Percentiles rank a stretch among this genome's conserved stretches.
These are phyloP conservation scores for Euphorbia lathyris DNA, from an alignment of 345 rosid genomes.

Conservation along the genomic window DNA sequence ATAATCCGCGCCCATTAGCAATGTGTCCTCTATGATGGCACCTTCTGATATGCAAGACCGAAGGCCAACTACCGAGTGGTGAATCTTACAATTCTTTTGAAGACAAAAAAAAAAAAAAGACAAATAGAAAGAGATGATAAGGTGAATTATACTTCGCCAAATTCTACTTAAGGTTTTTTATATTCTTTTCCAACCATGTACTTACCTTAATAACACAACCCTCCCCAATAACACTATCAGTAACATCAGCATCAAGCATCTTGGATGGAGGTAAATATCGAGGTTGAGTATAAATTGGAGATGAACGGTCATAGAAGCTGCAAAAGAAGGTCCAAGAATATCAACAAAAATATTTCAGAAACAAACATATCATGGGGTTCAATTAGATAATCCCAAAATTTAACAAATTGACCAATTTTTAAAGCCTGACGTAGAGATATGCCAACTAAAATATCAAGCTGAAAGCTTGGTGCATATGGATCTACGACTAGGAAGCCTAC, in stretches of 20 bases:
- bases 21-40: conserved; percentile 84
- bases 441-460: background rate
- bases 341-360: background rate
- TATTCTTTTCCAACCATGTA: background rate
- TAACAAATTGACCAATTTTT: background rate
- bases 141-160: too few species aligned
- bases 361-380: background rate
- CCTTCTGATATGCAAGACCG: conserved; percentile 96
- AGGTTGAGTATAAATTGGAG: conserved; percentile 97
- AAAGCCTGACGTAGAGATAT: background rate
- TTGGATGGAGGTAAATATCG: conserved; percentile 93
- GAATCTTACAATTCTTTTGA: conserved; percentile 83
- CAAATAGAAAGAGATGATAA: background rate
- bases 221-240: conserved; percentile 95
- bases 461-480: conserved; percentile 1
- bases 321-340: conserved; percentile 11
- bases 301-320: conserved; percentile 94
- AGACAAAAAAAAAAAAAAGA: conserved; percentile 8
- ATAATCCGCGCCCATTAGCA: conserved; percentile 96
- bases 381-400: background rate
- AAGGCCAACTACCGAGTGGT: conserved; percentile 92
- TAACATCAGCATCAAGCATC: conserved; percentile 98
- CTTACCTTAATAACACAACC: conserved; percentile 92
- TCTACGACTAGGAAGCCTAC: conserved; percentile 29
- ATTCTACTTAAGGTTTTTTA: background rate